Evolutionary conservation across 768 basidiomycete species (phyloP), one percentile per base, ranked within the genome.

Genomic region (Tylopilus intermedius): DNA sequence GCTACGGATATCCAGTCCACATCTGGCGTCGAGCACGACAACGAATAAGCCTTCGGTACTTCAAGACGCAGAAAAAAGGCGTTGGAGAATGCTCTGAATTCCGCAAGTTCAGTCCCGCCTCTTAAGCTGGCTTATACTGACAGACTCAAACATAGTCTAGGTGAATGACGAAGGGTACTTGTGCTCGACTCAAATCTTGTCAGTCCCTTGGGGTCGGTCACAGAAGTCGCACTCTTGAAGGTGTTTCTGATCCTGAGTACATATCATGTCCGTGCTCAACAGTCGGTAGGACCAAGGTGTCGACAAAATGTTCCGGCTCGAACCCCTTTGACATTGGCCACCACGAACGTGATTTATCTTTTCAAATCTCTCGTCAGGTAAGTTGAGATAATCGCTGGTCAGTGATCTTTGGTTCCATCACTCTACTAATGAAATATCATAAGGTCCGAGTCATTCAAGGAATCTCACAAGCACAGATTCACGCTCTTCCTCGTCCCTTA

Each of bases 301-400:
- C 3, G 94, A 97, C 74, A 96, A 96, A 76, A 95, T 99, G 90
- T 96, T 94, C 73, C 98, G 95, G 95, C 82, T 99, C 21, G 96
- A 98, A 71, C 70, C 86, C 85, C 90, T 9, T 72, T 98, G 43
- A 78, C 82, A 11, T 87, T 90, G 3, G 79, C 83, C 3, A 94
- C 94, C 7, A 80, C 88, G 33, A 94, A 94, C 62, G 83, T 98
- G 53, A 82, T 99, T 21, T 98, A 97, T 71, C 79, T 99, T 9
- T 95, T 90, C 68, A 79, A 94, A 30, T 93, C 95, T 2, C 78
- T 80, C 62, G 88, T 96, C 55, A 86, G 80, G 55, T 82, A 84
- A 67, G 83, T 94, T 65, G 89, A 88, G 71, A 86, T 90, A 49
- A 89, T 98, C 49, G 93, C 95, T 58, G 90, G 96, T 94, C 66